Percentiles rank a stretch among this genome's conserved stretches.
Evolutionary conservation across 495 filamentous ascomycete genomes (phyloP).

Genomic region (Neurospora sp.): DNA sequence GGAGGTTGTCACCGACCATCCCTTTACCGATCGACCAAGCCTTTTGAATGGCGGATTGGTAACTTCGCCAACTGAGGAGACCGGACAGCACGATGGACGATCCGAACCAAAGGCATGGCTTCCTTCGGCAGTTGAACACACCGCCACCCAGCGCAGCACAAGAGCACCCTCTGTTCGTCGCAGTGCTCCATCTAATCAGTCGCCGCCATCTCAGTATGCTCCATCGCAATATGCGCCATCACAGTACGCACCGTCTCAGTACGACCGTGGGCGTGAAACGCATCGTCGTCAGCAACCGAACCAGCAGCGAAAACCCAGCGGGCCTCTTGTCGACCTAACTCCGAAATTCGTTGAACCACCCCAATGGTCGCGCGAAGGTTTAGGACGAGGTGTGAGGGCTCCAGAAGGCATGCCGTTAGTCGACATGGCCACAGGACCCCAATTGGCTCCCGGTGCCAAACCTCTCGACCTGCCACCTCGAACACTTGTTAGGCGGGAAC

Average conservation of each 20-base stretch:
- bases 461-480: not conserved
- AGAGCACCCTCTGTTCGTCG: conserved; percentile 6
- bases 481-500: not conserved
- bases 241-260: not conserved
- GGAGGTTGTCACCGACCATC: conserved; percentile 10
- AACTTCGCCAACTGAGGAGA: not conserved
- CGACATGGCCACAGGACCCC: conserved; percentile 33
- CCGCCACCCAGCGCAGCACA: conserved; percentile 21
- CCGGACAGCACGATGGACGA: not conserved
- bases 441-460: not conserved
- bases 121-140: conserved; percentile 35
- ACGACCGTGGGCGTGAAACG: not conserved
- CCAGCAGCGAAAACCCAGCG: conserved; percentile 31
- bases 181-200: conserved; percentile 11
- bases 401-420: conserved; percentile 52
- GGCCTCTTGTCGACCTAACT: conserved; percentile 60
- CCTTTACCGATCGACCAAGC: conserved; percentile 41
- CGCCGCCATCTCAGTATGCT: not conserved
- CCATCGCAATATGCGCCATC: not conserved
- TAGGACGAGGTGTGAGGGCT: conserved; percentile 57
- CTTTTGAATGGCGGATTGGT: conserved; percentile 32
- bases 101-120: conserved; percentile 29
- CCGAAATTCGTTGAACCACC: conserved; percentile 65
- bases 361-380: conserved; percentile 49
- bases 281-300: conserved; percentile 14